Conservation (phyloP, 306 rosid species). For the Biancaea sappan region DNA sequence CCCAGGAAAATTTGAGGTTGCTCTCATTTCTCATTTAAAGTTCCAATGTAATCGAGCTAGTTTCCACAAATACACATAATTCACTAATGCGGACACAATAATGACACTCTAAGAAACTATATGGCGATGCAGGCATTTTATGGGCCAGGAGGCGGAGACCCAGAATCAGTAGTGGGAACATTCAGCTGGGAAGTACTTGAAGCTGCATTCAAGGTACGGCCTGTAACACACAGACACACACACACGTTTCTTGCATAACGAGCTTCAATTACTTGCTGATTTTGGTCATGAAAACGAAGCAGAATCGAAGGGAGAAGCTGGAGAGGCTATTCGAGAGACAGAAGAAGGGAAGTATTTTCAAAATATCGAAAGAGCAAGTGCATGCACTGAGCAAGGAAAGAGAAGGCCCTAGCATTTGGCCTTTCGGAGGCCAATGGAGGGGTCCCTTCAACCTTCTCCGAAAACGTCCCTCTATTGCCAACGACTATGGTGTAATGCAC, state of each 20-base stretch:
- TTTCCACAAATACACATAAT: background rate
- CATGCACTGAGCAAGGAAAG: slow-evolving; percentile 41
- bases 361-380: slow-evolving; percentile 50
- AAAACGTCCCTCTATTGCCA: slow-evolving; percentile 43
- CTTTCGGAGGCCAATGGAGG: slow-evolving; percentile 44
- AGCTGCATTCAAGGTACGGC: background rate
- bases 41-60: background rate
- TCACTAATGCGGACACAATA: too few species aligned
- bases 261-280: too few species aligned
- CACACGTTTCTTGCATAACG: background rate
- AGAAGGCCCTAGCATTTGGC: slow-evolving; percentile 47
- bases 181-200: slow-evolving; percentile 53
- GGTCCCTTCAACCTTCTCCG: slow-evolving; percentile 54
- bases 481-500: slow-evolving; percentile 54
- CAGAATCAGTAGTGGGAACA: slow-evolving; percentile 63
- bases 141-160: slow-evolving; percentile 53
- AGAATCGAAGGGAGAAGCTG: slow-evolving; percentile 43
- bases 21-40: background rate
- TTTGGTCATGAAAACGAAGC: slow-evolving; percentile 10
- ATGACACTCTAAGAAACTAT: too few species aligned
- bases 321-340: slow-evolving; percentile 51
- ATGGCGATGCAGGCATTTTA: slow-evolving; percentile 47
- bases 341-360: slow-evolving; percentile 48
- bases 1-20: slow-evolving; percentile 57
- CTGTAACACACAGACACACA: background rate